These are phyloP conservation scores for Malassezia furfur DNA, from an alignment of 1,284 basidiomycete genomes.

Conservation along the genomic window DNA sequence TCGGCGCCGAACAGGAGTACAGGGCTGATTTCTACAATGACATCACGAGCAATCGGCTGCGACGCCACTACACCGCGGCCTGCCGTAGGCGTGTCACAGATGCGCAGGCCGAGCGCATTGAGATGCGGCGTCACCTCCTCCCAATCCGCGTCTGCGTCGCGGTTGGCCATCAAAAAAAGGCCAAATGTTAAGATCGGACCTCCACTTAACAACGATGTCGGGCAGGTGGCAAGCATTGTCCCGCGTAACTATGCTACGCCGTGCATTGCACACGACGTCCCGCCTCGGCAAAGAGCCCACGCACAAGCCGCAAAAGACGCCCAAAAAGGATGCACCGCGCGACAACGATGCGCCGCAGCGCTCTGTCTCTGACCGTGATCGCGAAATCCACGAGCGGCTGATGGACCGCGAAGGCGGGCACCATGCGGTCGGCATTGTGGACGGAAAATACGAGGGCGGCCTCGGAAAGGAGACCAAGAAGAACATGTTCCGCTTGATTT, in stretches of 20 bases:
- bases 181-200: not conserved
- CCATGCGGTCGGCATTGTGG: slow-evolving; percentile 22
- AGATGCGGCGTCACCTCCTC: slow-evolving; percentile 26
- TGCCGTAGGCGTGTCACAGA: slow-evolving; percentile 14
- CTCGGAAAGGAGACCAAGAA: slow-evolving; percentile 28
- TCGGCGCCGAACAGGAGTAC: slow-evolving; percentile 66
- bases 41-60: slow-evolving; percentile 50
- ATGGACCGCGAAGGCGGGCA: slow-evolving; percentile 26
- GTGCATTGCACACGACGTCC: not conserved
- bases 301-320: not conserved
- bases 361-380: slow-evolving; percentile 23
- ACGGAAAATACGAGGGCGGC: slow-evolving; percentile 27
- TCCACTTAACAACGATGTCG: not conserved
- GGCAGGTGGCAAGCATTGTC: no score
- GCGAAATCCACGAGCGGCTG: slow-evolving; percentile 22
- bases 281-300: not conserved
- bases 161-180: not conserved
- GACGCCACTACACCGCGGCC: slow-evolving; percentile 35
- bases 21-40: slow-evolving; percentile 70
- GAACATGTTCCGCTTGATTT: slow-evolving; percentile 33
- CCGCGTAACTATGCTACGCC: not conserved
- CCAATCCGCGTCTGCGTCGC: not conserved
- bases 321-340: not conserved
- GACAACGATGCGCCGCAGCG: not conserved
- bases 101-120: slow-evolving; percentile 21